Evolutionary conservation across 352 stramenopile species (phyloP).

Genomic region (Aphanomyces astaci): DNA sequence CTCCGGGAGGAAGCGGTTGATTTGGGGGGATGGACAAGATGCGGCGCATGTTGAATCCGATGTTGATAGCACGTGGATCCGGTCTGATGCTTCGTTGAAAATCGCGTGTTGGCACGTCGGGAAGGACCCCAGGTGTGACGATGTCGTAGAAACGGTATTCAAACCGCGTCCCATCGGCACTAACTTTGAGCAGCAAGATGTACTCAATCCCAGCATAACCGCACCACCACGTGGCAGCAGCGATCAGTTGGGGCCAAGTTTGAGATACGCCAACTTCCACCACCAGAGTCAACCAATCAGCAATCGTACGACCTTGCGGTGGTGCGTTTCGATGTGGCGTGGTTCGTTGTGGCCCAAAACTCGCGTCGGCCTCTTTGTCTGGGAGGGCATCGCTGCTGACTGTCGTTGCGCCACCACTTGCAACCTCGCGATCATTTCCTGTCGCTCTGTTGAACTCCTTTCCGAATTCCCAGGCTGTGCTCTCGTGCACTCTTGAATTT

Average conservation of each 20-base stretch:
- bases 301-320: not conserved
- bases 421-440: conserved; percentile 21
- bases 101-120: not conserved
- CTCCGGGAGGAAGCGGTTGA: not conserved
- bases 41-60: conserved; percentile 21
- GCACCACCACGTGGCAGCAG: conserved; percentile 22
- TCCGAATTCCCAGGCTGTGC: conserved; percentile 14
- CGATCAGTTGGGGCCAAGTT: conserved; percentile 17
- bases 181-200: conserved; percentile 27
- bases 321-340: conserved; percentile 19
- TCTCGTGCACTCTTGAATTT: conserved; percentile 24
- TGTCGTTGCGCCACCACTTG: conserved; percentile 23
- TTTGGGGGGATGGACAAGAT: not conserved
- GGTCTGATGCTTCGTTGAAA: conserved; percentile 4
- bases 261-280: conserved; percentile 26
- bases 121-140: not conserved
- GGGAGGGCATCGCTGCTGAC: not conserved
- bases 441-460: conserved; percentile 6
- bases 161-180: not conserved
- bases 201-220: conserved; percentile 26
- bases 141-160: conserved; percentile 25
- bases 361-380: conserved; percentile 29
- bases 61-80: not conserved
- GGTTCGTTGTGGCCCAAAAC: conserved; percentile 13
- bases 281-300: conserved; percentile 25